Conservation (phyloP, 768 basidiomycete species). For the Phanerochaete carnosa region DNA sequence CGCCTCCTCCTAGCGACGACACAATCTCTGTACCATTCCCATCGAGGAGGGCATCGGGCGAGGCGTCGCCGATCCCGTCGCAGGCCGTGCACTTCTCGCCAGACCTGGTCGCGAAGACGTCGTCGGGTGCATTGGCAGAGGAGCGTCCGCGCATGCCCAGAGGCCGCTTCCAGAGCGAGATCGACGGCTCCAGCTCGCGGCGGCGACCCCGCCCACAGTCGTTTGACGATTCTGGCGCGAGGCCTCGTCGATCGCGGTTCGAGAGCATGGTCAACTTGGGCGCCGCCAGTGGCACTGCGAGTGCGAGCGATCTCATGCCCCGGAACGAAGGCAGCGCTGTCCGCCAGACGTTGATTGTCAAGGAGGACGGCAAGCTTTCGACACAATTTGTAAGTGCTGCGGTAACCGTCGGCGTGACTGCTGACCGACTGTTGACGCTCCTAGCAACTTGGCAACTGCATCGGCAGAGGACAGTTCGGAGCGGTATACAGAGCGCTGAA, state of each 20-base stretch:
- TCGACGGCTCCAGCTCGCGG: slow-evolving; percentile 52
- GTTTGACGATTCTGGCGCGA: slow-evolving; percentile 61
- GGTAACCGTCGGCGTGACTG: not conserved
- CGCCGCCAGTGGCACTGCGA: slow-evolving; percentile 45
- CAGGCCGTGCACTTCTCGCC: slow-evolving; percentile 21
- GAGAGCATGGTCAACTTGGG: slow-evolving; percentile 72
- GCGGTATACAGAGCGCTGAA: slow-evolving; percentile 94
- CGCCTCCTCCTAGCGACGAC: slow-evolving; percentile 10
- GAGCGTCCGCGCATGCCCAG: slow-evolving; percentile 46
- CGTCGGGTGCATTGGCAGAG: not conserved
- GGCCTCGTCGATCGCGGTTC: slow-evolving; percentile 56
- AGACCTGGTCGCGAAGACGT: slow-evolving; percentile 17
- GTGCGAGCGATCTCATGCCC: slow-evolving; percentile 64
- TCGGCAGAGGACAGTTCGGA: slow-evolving; percentile 96
- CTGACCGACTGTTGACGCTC: slow-evolving; percentile 3
- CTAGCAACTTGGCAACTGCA: slow-evolving; percentile 97
- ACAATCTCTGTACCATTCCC: slow-evolving; percentile 64
- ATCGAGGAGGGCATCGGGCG: slow-evolving; percentile 43
- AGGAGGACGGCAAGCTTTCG: slow-evolving; percentile 77
- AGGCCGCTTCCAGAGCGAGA: slow-evolving; percentile 72
- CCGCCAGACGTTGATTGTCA: slow-evolving; percentile 68
- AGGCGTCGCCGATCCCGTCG: slow-evolving; percentile 40
- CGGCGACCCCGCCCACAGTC: slow-evolving; percentile 61
- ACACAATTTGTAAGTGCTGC: slow-evolving; percentile 72
- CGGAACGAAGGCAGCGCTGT: slow-evolving; percentile 62